Base-by-base conservation (phyloP, 257 asterid genomes). In the Jaltomata sinuosa region DNA sequence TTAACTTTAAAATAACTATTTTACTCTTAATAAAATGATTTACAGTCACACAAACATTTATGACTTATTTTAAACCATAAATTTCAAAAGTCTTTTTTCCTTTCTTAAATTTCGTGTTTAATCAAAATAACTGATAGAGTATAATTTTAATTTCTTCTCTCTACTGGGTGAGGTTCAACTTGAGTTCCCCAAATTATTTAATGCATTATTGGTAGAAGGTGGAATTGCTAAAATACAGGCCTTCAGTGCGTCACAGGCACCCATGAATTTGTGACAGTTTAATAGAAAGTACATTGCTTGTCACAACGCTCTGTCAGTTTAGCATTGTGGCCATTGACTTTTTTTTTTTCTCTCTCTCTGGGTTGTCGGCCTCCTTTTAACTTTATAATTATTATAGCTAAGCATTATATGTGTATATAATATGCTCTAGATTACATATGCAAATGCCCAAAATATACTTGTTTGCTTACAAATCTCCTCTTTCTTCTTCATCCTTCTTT, bases 281-380 rank as follows among this genome's bases (percentile, higher is more conserved):
- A 8, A n/a, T n/a, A 15, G n/a, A 54, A 7, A 9, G 19, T 53
- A n/a, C n/a, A 36, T 79, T 15, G 57, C 85, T 22, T 18, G 3
- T 5, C 2, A 54, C 14, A 6, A 22, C 6, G 22, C 72, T 49
- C 65, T 62, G 87, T 86, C 85, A 79, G 80, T 86, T 64, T 79
- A 74, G 52, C 82, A 54, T 27, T 54, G 18, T 4, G 82, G 32
- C 61, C 69, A 79, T 84, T 87, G 89, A 84, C 89, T 79, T 76
- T 12, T 54, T 62, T 36, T 34, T 15, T 31, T 38, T 77, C 42
- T 47, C 40, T 31, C 78, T 40, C 59, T 71, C 78, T 22, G 12
- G 83, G 71, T 31, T 80, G 84, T 53, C 85, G 83, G 88, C 81
- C 52, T 42, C 25, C 18, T 4, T 38, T 61, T 61, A n/a, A 32